Percentiles rank a stretch among this genome's conserved stretches.
Evolutionary conservation across 306 rosid species (phyloP).

Genomic region (Medicago lupulina): DNA sequence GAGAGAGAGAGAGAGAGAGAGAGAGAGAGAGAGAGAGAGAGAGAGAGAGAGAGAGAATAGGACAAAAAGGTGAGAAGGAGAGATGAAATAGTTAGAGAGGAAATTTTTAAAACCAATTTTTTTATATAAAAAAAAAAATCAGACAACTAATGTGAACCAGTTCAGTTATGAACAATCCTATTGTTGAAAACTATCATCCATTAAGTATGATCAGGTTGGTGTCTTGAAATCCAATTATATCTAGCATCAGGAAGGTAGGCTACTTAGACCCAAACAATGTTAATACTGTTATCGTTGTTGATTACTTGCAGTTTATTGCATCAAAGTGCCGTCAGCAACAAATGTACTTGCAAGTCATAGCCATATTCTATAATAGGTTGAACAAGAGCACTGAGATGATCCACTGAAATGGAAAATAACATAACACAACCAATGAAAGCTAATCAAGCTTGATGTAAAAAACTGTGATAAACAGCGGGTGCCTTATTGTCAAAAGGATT

Average conservation of each 20-base stretch:
- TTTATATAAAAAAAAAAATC: no score
- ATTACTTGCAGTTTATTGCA: no score
- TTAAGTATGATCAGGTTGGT: constrained; percentile 27
- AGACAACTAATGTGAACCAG: no score
- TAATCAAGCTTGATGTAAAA: constrained; percentile 23
- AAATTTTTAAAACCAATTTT: no score
- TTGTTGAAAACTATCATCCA: no score
- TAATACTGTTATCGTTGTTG: constrained; percentile 29
- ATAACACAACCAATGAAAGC: constrained; percentile 17
- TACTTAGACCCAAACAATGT: constrained; percentile 3
- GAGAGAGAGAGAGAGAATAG: no score
- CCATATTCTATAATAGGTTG: constrained; percentile 39
- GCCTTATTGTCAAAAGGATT: constrained; percentile 13
- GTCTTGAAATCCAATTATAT: constrained; percentile 32
- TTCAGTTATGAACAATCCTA: no score
- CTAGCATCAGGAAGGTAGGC: constrained; percentile 29
- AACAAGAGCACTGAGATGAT: constrained; percentile 26
- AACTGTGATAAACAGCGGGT: constrained; percentile 19
- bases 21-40: no score
- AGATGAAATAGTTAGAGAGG: no score
- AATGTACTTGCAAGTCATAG: constrained; percentile 8
- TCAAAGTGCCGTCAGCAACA: constrained; percentile 19
- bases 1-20: no score
- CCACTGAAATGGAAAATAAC: constrained; percentile 4
- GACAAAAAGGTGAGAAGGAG: no score